Base-by-base conservation (phyloP, 176 grass and related monocot species). In the Thinopyrum elongatum region DNA sequence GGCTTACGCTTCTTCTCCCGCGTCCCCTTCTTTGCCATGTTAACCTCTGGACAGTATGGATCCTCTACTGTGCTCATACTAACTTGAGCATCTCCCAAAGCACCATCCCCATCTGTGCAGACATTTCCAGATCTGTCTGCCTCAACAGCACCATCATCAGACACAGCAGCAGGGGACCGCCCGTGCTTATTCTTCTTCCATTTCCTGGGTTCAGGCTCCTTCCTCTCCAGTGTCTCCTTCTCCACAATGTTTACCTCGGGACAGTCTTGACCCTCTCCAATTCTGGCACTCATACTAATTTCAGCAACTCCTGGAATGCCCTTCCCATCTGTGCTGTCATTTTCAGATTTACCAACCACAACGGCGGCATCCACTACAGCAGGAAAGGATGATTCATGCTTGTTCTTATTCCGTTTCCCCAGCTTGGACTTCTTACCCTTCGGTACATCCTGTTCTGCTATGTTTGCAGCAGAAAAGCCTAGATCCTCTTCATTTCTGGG, bases 131-230 rank as follows among this genome's bases (percentile, higher is more conserved):
- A 60, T 70, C 77, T 80, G 13, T 33, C 60, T 63, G 22, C 10
- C 10, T 27, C 38, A 83, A 57, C 30, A 74, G 36, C 31, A 84
- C 29, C 29, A n/a, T 21, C 65, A 82, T 57, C 26, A 21, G 33
- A 39, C 16, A 72, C 34, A 74, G 57, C 13, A 9, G 47, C 34
- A 65, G 19, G 23, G 2, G 59, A 31, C 33, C 41, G 41, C 67
- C 74, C 26, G 33, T 57, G 81, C 81, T 73, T 88, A 70, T 76
- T 76, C 25, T 76, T 26, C 73, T 66, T 89, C 12, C 12, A 1
- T 84, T 89, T 89, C 31, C n/a, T 84, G 27, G 22, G 27, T 68
- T 41, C 76, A 5, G 29, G 64, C 71, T 84, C 80, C 57, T 67
- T 85, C 68, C 11, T 4, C 82, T 42, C 39, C 55, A 21, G 57